Evolutionary conservation across 1,284 basidiomycete genomes (phyloP), one percentile per base, ranked within the genome.

Genomic region (Tylopilus orsonianus): DNA sequence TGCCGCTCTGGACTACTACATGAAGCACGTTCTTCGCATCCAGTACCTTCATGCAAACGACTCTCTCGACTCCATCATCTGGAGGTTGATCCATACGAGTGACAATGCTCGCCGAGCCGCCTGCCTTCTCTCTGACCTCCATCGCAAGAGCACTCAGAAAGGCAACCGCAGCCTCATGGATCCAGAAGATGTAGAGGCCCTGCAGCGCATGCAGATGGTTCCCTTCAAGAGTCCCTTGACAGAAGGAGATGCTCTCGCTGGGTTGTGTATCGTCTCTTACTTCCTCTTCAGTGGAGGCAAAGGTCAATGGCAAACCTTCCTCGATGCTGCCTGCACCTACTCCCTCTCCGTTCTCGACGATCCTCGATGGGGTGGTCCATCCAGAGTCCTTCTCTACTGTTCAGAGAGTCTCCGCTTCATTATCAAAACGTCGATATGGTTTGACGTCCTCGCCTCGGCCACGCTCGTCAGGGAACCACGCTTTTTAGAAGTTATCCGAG

Each of bases 361-460:
- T 10, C 49, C 54, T 9, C 45, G 37, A 14, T 67, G 56, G 57
- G 64, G 61, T 36, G 71, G 72, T 27, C 71, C 77, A 16, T 66
- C 71, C 53, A 72, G 74, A 44, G 75, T 75, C 8, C 72, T 87
- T n/a, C 50, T 70, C 26, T 52, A 50, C 9, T 81, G 79, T 56
- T 56, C 59, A 18, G 71, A 75, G 55, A 73, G 70, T 64, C 75
- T 70, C 61, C 78, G 70, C 29, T 90, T 89, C 65, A 82, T 91
- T 56, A 77, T 90, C 66, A 87, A 87, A 64, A 86, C 87, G 20
- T 81, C 87, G 33, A 83, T 92, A 52, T 91, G 89, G 89, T 90
- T 89, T 60, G 89, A 92, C 65, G 87, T 91, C 33, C 74, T 91
- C 35, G 86, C 86, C 6, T 80, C 83, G 1, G 78, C 88, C 35